Evolutionary conservation across 495 filamentous ascomycete genomes (phyloP).

Genomic region (Saxophila tyrrhenica): DNA sequence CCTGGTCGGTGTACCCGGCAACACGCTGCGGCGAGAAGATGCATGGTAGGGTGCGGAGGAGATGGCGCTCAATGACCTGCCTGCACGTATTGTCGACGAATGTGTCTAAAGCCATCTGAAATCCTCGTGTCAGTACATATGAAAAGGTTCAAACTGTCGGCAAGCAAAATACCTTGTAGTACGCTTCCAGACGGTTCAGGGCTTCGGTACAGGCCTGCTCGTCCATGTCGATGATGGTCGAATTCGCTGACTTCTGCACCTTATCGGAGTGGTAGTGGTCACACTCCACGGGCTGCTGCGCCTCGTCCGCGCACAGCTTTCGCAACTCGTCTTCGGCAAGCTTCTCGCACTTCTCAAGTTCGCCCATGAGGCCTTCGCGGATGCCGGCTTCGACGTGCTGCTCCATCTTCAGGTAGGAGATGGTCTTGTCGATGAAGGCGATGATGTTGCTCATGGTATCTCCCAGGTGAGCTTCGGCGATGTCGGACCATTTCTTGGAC

Average conservation of each 20-base stretch:
- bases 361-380: slow-evolving; percentile 1
- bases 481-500: slow-evolving; percentile 11
- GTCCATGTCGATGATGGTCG: slow-evolving; percentile 10
- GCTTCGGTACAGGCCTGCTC: slow-evolving; percentile 11
- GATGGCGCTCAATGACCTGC: slow-evolving; percentile 15
- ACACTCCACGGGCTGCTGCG: slow-evolving; percentile 8
- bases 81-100: slow-evolving; percentile 18
- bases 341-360: neutral
- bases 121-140: neutral
- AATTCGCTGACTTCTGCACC: slow-evolving; percentile 4
- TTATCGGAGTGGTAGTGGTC: slow-evolving; percentile 17
- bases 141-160: neutral
- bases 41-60: slow-evolving; percentile 4
- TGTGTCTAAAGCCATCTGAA: slow-evolving; percentile 12
- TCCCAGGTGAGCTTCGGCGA: slow-evolving; percentile 25
- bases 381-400: slow-evolving; percentile 15
- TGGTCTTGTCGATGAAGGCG: slow-evolving; percentile 10
- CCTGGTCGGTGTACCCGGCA: neutral
- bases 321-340: neutral
- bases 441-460: slow-evolving; percentile 11
- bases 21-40: slow-evolving; percentile 11
- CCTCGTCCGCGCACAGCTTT: slow-evolving; percentile 4
- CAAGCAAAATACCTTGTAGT: slow-evolving; percentile 9
- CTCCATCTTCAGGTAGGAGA: slow-evolving; percentile 8
- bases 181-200: slow-evolving; percentile 2